These are phyloP conservation scores for Candida dajiaensis DNA, from an alignment of 805 yeast species.

Conservation along the genomic window DNA sequence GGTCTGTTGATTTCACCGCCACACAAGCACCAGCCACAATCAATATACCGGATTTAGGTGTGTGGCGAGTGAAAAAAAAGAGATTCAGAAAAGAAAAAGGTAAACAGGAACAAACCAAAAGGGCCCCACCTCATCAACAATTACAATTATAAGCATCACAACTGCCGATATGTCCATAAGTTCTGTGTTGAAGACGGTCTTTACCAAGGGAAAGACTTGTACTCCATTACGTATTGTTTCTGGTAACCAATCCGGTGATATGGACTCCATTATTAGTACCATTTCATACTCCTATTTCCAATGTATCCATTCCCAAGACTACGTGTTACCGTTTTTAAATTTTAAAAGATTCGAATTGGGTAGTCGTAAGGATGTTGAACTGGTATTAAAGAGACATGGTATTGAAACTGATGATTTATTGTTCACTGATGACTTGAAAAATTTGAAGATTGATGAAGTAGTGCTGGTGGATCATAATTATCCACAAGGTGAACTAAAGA, in stretches of 20 bases:
- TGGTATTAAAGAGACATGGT: slow-evolving; percentile 41
- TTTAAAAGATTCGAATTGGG: slow-evolving; percentile 60
- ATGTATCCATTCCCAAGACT: slow-evolving; percentile 23
- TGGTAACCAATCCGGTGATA: slow-evolving; percentile 83
- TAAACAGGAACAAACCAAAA: too few relatives aligned
- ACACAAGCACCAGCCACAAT: too few relatives aligned
- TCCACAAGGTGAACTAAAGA: slow-evolving; percentile 43
- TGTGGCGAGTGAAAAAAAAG: too few relatives aligned
- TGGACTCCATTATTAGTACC: slow-evolving; percentile 83
- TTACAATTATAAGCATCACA: neutral
- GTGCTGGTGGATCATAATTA: slow-evolving; percentile 81
- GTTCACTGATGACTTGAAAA: slow-evolving; percentile 62
- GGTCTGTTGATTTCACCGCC: too few relatives aligned
- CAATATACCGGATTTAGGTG: too few relatives aligned
- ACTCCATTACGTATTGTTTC: slow-evolving; percentile 16
- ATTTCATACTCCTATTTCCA: slow-evolving; percentile 62
- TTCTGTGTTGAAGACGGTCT: neutral
- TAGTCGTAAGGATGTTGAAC: slow-evolving; percentile 65
- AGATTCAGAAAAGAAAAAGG: too few relatives aligned
- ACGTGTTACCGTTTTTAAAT: slow-evolving; percentile 66
- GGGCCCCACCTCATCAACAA: too few relatives aligned
- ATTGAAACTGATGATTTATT: slow-evolving; percentile 46
- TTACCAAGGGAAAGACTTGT: neutral
- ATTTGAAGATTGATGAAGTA: slow-evolving; percentile 28
- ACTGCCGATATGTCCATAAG: neutral